Evolutionary conservation across 768 basidiomycete species (phyloP).

Genomic region (button mushroom (Agaricus bisporus)): DNA sequence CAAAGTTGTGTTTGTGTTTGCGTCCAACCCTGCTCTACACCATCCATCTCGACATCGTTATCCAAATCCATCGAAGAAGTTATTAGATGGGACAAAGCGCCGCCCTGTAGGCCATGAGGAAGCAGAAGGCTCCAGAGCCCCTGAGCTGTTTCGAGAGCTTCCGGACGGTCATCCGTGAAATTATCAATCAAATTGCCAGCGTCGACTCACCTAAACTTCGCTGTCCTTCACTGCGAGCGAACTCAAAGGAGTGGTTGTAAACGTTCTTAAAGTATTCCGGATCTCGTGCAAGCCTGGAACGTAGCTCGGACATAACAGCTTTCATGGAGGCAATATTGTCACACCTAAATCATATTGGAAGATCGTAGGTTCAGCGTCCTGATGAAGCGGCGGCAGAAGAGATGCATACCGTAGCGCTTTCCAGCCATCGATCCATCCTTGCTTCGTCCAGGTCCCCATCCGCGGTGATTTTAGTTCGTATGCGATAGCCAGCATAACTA

Average conservation of each 20-base stretch:
- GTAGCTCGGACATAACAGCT: conserved; percentile 44
- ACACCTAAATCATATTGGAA: conserved; percentile 32
- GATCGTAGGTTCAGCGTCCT: not conserved
- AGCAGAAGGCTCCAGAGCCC: conserved; percentile 78
- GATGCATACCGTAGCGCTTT: conserved; percentile 55
- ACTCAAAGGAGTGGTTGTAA: conserved; percentile 77
- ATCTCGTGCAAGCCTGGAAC: conserved; percentile 56
- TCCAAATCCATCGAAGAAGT: conserved; percentile 26
- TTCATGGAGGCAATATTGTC: conserved; percentile 65
- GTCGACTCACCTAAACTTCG: conserved; percentile 61
- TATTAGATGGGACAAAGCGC: conserved; percentile 46
- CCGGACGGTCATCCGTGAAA: not conserved
- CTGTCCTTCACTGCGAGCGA: conserved; percentile 70
- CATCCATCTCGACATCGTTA: conserved; percentile 43
- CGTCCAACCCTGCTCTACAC: conserved; percentile 50
- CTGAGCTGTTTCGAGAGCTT: conserved; percentile 65
- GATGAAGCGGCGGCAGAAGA: not conserved
- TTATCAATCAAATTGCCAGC: not conserved
- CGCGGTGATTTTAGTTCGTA: conserved; percentile 72
- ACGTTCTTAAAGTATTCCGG: conserved; percentile 69
- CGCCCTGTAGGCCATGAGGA: conserved; percentile 62
- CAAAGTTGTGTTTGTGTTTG: conserved; percentile 62
- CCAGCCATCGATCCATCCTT: conserved; percentile 82
- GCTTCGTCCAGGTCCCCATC: conserved; percentile 64
- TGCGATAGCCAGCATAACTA: conserved; percentile 76